Evolutionary conservation across 306 rosid species (phyloP).

Genomic region (Cyclanthera cordifolia): DNA sequence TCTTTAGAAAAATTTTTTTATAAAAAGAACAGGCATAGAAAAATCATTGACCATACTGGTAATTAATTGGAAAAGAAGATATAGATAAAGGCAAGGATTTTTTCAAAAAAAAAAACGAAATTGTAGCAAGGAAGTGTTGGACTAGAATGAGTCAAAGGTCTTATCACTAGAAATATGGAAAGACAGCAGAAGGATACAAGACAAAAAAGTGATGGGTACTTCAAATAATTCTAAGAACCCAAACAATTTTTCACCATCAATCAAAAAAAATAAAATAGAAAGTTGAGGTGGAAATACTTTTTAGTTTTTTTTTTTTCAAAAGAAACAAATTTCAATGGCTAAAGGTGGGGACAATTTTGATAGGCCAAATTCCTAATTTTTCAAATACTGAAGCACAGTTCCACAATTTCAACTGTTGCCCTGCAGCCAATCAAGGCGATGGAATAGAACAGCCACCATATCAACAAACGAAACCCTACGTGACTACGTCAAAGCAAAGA

Average conservation of each 20-base stretch:
- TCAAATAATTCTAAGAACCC: background rate
- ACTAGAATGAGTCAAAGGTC: background rate
- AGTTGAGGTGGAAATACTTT: background rate
- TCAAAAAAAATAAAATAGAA: background rate
- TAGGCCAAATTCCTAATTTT: background rate
- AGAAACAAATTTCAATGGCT: background rate
- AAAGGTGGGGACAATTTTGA: background rate
- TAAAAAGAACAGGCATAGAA: background rate
- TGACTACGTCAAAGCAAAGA: background rate
- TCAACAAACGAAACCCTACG: background rate
- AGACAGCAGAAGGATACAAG: background rate
- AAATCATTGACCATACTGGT: background rate
- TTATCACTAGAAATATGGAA: background rate
- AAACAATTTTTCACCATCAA: background rate
- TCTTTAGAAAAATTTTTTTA: background rate
- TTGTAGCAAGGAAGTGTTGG: background rate
- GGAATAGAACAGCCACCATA: background rate
- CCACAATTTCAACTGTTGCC: slow-evolving; percentile 2
- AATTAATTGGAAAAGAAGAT: background rate
- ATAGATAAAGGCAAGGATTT: too few species aligned
- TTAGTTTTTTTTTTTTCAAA: background rate
- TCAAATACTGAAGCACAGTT: background rate
- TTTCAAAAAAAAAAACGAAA: too few species aligned
- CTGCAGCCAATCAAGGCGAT: slow-evolving; percentile 10
- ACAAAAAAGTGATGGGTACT: background rate